A percentile compares a stretch with the other conserved stretches of the same genome.
These are phyloP conservation scores for Rhodotorula diobovata DNA, from an alignment of 768 basidiomycete genomes.

Conservation along the genomic window DNA sequence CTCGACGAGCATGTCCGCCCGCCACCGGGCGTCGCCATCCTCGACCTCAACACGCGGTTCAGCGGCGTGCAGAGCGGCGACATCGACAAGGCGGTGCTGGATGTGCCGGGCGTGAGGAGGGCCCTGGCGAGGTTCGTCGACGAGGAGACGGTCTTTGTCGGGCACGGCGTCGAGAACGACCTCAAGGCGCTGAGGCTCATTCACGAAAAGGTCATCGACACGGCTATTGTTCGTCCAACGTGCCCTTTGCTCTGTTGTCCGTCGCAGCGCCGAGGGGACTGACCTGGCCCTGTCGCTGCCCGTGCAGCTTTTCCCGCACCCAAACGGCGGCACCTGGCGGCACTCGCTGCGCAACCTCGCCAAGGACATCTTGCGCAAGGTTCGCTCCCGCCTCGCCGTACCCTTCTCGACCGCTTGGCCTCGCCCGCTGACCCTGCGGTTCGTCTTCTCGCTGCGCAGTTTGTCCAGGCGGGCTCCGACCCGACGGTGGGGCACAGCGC, in stretches of 20 bases:
- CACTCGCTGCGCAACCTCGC: slow-evolving; percentile 74
- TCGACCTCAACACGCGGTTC: slow-evolving; percentile 81
- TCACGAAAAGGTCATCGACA: slow-evolving; percentile 79
- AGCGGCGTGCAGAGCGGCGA: slow-evolving; percentile 43
- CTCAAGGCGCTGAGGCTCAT: slow-evolving; percentile 81
- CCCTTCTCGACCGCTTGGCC: not conserved
- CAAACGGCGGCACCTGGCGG: slow-evolving; percentile 68
- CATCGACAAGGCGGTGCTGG: slow-evolving; percentile 56
- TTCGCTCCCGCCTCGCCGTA: not conserved
- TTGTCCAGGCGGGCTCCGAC: slow-evolving; percentile 70
- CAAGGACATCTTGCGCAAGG: slow-evolving; percentile 66
- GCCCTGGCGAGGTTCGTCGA: slow-evolving; percentile 69
- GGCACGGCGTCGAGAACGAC: slow-evolving; percentile 90
- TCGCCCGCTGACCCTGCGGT: not conserved
- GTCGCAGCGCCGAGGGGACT: not conserved
- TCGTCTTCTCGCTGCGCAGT: slow-evolving; percentile 46
- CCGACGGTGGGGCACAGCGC: slow-evolving; percentile 78
- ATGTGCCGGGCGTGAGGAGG: slow-evolving; percentile 63
- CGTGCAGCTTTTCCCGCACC: slow-evolving; percentile 69
- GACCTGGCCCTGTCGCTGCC: too few relatives aligned
- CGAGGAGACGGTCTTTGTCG: slow-evolving; percentile 77
- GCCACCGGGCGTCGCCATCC: slow-evolving; percentile 43
- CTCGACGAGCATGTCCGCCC: slow-evolving; percentile 71
- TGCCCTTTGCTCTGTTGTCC: not conserved
- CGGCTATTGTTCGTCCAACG: slow-evolving; percentile 55